These are phyloP conservation scores for Poterioochromonas sp. DNA, from an alignment of 352 stramenopile genomes.

Conservation along the genomic window DNA sequence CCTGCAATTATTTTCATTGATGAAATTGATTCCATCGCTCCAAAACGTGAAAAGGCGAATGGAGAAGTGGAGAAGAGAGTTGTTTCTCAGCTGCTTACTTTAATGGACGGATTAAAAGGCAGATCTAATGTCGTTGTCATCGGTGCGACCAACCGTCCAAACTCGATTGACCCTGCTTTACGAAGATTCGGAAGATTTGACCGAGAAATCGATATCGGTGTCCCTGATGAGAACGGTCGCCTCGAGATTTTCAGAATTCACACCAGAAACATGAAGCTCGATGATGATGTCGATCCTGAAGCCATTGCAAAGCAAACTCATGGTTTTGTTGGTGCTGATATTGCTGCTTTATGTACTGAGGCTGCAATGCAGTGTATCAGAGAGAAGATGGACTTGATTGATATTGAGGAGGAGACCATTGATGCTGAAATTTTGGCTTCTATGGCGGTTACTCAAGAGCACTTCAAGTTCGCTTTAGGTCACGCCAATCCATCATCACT, in stretches of 20 bases:
- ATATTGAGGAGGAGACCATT: slow-evolving; percentile 98
- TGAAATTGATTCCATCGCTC: slow-evolving; percentile 97
- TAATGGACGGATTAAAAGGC: slow-evolving; percentile 96
- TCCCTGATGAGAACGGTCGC: slow-evolving; percentile 95
- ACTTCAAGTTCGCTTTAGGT: slow-evolving; percentile 94
- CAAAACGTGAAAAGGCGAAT: slow-evolving; percentile 98
- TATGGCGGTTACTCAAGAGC: slow-evolving; percentile 94
- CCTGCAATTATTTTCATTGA: slow-evolving; percentile 99
- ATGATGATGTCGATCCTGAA: slow-evolving; percentile 96
- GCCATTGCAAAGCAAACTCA: slow-evolving; percentile 94
- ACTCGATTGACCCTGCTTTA: slow-evolving; percentile 93
- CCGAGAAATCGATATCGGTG: slow-evolving; percentile 97
- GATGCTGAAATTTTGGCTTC: slow-evolving; percentile 96
- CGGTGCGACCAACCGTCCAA: slow-evolving; percentile 96
- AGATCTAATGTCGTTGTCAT: slow-evolving; percentile 80
- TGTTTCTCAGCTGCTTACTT: slow-evolving; percentile 92
- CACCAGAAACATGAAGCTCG: slow-evolving; percentile 98
- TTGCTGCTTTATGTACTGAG: slow-evolving; percentile 96
- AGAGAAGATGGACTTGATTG: slow-evolving; percentile 99
- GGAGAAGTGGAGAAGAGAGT: slow-evolving; percentile 96
- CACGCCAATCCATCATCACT: slow-evolving; percentile 96
- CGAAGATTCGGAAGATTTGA: slow-evolving; percentile 97
- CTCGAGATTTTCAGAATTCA: slow-evolving; percentile 99
- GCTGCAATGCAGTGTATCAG: slow-evolving; percentile 95
- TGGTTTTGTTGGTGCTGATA: slow-evolving; percentile 98